phyloP scores from a whole-genome alignment of 2,329 filamentous ascomycete genomes.

The Onygena corvina region DNA sequence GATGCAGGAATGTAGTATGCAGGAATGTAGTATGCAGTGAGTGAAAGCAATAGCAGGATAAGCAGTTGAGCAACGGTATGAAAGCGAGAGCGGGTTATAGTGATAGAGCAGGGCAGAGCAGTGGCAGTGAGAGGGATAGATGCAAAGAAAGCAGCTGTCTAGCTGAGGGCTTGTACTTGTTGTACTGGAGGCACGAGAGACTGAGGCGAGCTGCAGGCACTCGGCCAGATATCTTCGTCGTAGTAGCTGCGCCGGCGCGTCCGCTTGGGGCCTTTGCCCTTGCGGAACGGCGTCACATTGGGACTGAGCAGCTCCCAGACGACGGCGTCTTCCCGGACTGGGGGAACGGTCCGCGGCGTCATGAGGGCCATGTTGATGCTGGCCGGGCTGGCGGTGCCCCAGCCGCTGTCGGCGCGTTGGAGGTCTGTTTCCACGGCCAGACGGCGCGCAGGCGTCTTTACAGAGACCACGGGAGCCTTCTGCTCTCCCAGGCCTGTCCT shows the following conservation, averaged over 20 bases:
- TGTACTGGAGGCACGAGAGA: not conserved
- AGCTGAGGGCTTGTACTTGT: not conserved
- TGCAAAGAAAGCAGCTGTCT: not conserved
- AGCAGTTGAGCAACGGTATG: too few relatives aligned
- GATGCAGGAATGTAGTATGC: not conserved
- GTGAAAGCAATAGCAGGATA: too few relatives aligned
- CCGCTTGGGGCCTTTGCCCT: conserved; percentile 12
- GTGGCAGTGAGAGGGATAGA: not conserved
- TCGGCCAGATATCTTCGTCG: conserved; percentile 11
- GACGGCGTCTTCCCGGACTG: not conserved
- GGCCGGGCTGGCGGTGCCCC: not conserved
- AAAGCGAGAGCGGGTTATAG: too few relatives aligned
- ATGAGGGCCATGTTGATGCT: conserved; percentile 3
- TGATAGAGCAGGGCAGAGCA: not conserved
- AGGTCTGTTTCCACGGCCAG: not conserved
- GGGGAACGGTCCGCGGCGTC: not conserved
- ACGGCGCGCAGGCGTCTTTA: not conserved
- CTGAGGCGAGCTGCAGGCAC: not conserved
- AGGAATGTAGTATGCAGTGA: too few relatives aligned
- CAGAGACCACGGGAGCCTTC: too few relatives aligned
- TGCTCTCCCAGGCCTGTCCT: too few relatives aligned
- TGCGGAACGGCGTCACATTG: conserved; percentile 13
- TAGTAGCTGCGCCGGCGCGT: conserved; percentile 12
- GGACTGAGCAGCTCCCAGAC: conserved; percentile 11
- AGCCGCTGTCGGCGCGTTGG: not conserved